Base-by-base conservation (phyloP, 2,329 filamentous ascomycete genomes). In the Aspergillus bombycis region DNA sequence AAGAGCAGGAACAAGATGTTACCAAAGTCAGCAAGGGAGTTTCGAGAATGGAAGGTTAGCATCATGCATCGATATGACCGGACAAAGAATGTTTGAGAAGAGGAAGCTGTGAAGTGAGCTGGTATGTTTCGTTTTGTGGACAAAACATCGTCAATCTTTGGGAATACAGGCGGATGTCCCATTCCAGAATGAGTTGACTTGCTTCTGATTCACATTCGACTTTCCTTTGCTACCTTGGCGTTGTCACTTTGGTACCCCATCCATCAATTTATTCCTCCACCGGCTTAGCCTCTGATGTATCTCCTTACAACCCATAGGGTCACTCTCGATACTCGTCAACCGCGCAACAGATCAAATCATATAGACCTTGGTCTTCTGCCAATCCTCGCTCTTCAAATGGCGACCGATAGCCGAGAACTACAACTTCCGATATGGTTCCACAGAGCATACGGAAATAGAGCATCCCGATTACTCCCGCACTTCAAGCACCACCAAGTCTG, bases 21-120 rank as follows among this genome's bases (percentile, higher is more conserved):
- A 12, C 86, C 86, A 1, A 66, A 64, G 3, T 80, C 78, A n/a
- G 83, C 84, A 26, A 78, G 82, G 64, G 77, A 60, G 30, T 87
- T 87, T 70, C 79, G 81, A 64, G 83, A 83, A 23, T 88, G 85
- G 85, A 76, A 81, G 12, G 84, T 87, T 14, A 83, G 83, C 4
- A 65, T 87, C 28, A 67, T 88, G 67, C 77, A 81, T 70, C 75
- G 84, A 12, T 85, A 83, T 63, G 76, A 61, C 10, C 77, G 67
- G 56, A 72, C 61, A 53, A 53, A 65, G 50, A 46, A 59, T 59
- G 57, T 28, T 65, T 41, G 64, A 62, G 23, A 64, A 59, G 32
- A 36, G 14, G 46, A 32, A 38, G 53, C 23, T 56, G 30, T 36
- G 9, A 52, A 28, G 50, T 55, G 32, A 23, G 30, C 14, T 55